Conservation (phyloP, 495 filamentous ascomycete species). For the Chaetomidium leptoderma region DNA sequence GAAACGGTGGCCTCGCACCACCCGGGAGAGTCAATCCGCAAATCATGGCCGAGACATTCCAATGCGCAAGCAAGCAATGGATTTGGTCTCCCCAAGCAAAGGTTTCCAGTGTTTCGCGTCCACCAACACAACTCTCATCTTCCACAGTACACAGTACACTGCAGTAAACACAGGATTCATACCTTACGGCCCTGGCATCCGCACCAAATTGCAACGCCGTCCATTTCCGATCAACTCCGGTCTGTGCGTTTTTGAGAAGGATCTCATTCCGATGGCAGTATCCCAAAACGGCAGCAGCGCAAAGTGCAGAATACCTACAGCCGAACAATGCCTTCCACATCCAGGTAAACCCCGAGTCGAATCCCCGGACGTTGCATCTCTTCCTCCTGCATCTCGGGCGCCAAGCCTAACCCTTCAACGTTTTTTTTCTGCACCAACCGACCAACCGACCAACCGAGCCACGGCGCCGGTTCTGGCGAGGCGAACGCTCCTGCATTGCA, state of each 20-base stretch:
- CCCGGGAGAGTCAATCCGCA: background rate
- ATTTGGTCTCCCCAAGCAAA: background rate
- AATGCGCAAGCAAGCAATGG: background rate
- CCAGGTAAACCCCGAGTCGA: background rate
- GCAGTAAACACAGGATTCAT: too few relatives aligned
- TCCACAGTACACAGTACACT: too few relatives aligned
- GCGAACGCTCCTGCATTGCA: background rate
- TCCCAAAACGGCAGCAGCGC: too few relatives aligned
- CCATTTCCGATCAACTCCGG: too few relatives aligned
- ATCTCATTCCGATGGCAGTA: too few relatives aligned
- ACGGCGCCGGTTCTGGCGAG: background rate
- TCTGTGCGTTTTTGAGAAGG: too few relatives aligned
- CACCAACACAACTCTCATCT: too few relatives aligned
- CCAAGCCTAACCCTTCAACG: conserved; percentile 1
- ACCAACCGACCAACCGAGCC: background rate
- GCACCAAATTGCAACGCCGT: too few relatives aligned
- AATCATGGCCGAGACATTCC: background rate
- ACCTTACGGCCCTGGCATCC: too few relatives aligned
- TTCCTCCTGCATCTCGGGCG: background rate
- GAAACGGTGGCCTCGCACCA: background rate
- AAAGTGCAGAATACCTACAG: background rate
- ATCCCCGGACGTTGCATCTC: conserved; percentile 8
- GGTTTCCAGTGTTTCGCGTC: background rate
- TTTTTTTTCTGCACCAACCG: background rate
- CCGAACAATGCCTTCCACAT: background rate